A percentile compares a stretch with the other conserved stretches of the same genome.
phyloP scores from a whole-genome alignment of 805 yeast species.

The Myxozyma sirexii region DNA sequence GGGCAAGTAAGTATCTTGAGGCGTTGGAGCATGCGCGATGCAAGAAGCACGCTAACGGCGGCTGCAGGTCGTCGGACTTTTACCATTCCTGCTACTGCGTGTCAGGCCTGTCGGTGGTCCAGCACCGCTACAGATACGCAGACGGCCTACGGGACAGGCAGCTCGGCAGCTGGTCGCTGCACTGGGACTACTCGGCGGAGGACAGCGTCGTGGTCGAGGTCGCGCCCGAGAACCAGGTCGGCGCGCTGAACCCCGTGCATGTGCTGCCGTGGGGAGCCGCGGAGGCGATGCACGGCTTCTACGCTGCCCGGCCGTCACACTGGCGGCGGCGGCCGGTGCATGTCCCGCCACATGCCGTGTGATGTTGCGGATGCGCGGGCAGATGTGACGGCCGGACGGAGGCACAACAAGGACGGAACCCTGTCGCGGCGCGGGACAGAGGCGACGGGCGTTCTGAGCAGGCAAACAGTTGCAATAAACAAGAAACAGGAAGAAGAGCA shows the following conservation, averaged over 20 bases:
- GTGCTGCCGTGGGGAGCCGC: slow-evolving; percentile 56
- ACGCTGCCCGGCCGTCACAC: slow-evolving; percentile 1
- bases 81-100: slow-evolving; percentile 89
- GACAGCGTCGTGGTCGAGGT: slow-evolving; percentile 29
- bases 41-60: not conserved
- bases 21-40: not conserved
- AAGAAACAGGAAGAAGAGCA: too few species aligned
- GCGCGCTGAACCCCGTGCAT: slow-evolving; percentile 58
- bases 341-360: too few species aligned
- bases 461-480: too few species aligned
- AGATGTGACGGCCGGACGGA: too few species aligned
- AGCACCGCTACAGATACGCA: slow-evolving; percentile 47
- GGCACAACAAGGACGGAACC: too few species aligned
- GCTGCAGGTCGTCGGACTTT: slow-evolving; percentile 58
- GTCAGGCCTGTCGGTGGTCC: slow-evolving; percentile 69
- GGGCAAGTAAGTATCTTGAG: slow-evolving; percentile 48
- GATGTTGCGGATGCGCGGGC: too few species aligned
- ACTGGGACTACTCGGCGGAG: slow-evolving; percentile 39
- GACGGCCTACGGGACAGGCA: slow-evolving; percentile 19
- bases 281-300: slow-evolving; percentile 40
- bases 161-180: slow-evolving; percentile 39
- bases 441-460: too few species aligned
- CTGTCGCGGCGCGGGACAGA: too few species aligned
- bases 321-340: too few species aligned
- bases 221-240: slow-evolving; percentile 32